These are phyloP conservation scores for Coemansia asiatica DNA, from an alignment of 192 early-diverging fungal genomes.

Conservation along the genomic window DNA sequence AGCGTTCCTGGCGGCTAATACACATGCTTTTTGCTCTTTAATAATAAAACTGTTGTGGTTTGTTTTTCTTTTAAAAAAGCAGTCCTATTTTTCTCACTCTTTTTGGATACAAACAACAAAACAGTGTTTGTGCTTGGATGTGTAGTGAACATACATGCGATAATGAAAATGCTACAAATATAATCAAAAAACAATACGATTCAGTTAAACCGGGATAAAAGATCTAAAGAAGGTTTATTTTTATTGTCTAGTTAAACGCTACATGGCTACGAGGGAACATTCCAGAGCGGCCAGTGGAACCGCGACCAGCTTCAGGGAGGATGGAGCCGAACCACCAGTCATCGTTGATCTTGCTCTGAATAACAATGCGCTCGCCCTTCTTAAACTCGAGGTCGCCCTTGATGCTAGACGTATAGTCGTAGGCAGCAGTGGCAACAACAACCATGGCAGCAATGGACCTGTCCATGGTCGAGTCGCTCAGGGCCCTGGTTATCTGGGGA, in stretches of 20 bases:
- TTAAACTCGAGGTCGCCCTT: conserved; percentile 53
- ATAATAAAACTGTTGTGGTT: too few species aligned
- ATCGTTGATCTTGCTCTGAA: conserved; percentile 55
- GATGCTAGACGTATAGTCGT: conserved; percentile 51
- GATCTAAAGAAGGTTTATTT: not conserved
- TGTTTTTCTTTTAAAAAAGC: too few species aligned
- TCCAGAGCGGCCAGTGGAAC: conserved; percentile 46
- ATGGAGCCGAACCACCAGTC: conserved; percentile 57
- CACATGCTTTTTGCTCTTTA: too few species aligned
- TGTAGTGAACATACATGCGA: too few species aligned
- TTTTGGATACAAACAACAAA: too few species aligned
- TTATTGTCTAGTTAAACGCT: conserved; percentile 15
- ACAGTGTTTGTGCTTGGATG: too few species aligned
- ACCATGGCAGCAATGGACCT: conserved; percentile 34
- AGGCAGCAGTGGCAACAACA: conserved; percentile 45
- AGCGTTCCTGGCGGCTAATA: too few species aligned
- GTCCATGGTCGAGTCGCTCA: conserved; percentile 25
- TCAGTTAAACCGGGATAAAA: too few species aligned
- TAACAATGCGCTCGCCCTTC: conserved; percentile 49
- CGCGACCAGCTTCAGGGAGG: conserved; percentile 37
- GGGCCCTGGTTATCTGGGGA: conserved; percentile 11
- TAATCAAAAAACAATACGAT: too few species aligned
- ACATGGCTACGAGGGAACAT: conserved; percentile 58
- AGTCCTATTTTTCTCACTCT: too few species aligned
- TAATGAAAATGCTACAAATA: too few species aligned